phyloP scores from a whole-genome alignment of 1,139 yeast species.

The Candida neerlandica region DNA sequence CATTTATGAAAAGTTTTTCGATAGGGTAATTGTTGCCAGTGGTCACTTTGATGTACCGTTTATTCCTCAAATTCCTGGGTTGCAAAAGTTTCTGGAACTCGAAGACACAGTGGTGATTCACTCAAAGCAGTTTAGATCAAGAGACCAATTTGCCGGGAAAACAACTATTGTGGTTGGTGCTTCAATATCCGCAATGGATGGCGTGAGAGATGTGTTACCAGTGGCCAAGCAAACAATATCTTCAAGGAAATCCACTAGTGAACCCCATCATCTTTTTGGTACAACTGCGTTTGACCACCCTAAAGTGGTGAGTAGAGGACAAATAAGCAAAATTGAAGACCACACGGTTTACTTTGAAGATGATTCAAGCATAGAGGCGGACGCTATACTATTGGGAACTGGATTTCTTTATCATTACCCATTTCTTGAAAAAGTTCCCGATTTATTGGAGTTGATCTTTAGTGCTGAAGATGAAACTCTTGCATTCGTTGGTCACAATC shows the following conservation, averaged over 20 bases:
- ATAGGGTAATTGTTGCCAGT: constrained; percentile 31
- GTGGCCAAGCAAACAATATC: constrained; percentile 29
- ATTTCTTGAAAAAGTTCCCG: constrained; percentile 32
- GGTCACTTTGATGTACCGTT: constrained; percentile 41
- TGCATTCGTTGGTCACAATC: constrained; percentile 43
- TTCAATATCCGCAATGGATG: constrained; percentile 46
- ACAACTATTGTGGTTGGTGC: constrained; percentile 45
- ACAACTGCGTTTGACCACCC: constrained; percentile 40
- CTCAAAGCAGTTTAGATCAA: constrained; percentile 41
- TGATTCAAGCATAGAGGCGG: constrained; percentile 30
- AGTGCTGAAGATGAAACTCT: constrained; percentile 36
- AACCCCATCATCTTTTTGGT: constrained; percentile 45
- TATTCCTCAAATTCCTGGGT: constrained; percentile 41
- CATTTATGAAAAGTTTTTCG: constrained; percentile 25
- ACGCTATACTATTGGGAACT: constrained; percentile 44
- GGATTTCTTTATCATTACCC: constrained; percentile 49
- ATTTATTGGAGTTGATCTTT: constrained; percentile 41
- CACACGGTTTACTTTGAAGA: constrained; percentile 32
- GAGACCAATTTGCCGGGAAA: constrained; percentile 30
- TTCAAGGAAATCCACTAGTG: constrained; percentile 46
- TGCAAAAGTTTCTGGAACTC: constrained; percentile 30
- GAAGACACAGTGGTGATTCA: constrained; percentile 34
- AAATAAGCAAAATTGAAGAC: constrained; percentile 30
- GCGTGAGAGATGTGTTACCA: constrained; percentile 43
- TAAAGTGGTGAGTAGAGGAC: constrained; percentile 26